phyloP scores from a whole-genome alignment of 139 green algal species.

The Yamagishiella unicocca region DNA sequence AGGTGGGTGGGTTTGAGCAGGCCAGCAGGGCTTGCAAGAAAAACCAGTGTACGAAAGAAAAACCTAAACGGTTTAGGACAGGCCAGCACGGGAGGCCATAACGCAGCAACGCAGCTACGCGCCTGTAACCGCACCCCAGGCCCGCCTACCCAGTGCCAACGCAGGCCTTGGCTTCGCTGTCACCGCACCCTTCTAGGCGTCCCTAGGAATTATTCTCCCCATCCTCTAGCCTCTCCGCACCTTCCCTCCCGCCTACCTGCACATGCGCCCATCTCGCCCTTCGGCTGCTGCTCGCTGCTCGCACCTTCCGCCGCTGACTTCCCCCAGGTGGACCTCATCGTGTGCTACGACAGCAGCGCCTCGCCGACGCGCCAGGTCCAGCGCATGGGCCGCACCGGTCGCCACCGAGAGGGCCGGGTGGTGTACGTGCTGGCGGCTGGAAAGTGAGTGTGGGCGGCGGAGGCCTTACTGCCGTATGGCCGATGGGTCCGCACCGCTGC shows the following conservation, averaged over 20 bases:
- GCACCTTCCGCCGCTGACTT: neutral
- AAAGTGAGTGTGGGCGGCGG: slow-evolving; percentile 50
- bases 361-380: slow-evolving; percentile 88
- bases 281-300: neutral
- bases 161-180: too few relatives aligned
- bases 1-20: too few relatives aligned
- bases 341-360: slow-evolving; percentile 90
- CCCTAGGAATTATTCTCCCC: neutral
- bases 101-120: too few relatives aligned
- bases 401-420: slow-evolving; percentile 85
- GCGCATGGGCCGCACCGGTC: slow-evolving; percentile 94
- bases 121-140: too few relatives aligned
- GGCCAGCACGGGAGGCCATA: too few relatives aligned
- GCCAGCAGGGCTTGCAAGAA: too few relatives aligned
- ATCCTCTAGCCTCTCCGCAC: neutral
- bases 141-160: too few relatives aligned
- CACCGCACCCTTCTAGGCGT: neutral
- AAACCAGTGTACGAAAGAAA: too few relatives aligned
- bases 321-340: slow-evolving; percentile 91
- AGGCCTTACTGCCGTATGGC: too few relatives aligned
- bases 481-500: too few relatives aligned
- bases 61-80: too few relatives aligned
- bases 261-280: neutral
- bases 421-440: slow-evolving; percentile 87
- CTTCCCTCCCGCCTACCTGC: neutral